These are phyloP conservation scores for Fusarium siculi DNA, from an alignment of 2,329 filamentous ascomycete genomes.

Conservation along the genomic window DNA sequence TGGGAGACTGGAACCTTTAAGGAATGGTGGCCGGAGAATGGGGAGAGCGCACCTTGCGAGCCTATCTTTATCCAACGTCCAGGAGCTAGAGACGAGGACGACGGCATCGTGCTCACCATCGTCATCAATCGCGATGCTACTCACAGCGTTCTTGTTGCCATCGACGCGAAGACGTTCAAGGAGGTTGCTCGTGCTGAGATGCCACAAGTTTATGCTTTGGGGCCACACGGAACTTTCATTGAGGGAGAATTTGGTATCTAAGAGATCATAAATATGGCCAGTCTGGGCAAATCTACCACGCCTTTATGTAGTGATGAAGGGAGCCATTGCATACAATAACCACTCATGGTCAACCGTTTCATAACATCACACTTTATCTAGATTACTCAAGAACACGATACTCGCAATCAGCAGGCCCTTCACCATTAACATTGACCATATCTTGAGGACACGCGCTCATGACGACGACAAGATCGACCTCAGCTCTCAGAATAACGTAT, in stretches of 20 bases:
- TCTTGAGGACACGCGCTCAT: not conserved
- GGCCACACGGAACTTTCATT: not conserved
- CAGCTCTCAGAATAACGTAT: not conserved
- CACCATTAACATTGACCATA: not conserved
- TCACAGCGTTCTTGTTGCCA: not conserved
- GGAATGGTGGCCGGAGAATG: not conserved
- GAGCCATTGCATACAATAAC: accelerated
- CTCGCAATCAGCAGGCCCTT: not conserved
- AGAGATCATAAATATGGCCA: accelerated
- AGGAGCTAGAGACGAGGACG: not conserved
- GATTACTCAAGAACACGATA: not conserved
- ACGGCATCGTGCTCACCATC: not conserved
- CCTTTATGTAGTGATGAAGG: not conserved
- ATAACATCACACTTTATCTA: accelerated
- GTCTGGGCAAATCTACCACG: not conserved
- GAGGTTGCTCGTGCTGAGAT: not conserved
- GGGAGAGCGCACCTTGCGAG: not conserved
- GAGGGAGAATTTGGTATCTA: not conserved
- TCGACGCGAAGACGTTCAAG: not conserved
- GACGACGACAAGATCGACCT: not conserved
- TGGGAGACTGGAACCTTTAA: not conserved
- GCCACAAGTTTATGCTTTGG: not conserved
- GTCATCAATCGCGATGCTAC: not conserved
- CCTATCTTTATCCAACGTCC: not conserved
- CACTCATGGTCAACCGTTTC: accelerated